Percentiles rank a stretch among this genome's conserved stretches.
These are phyloP conservation scores for Prillingera fragicola DNA, from an alignment of 1,284 basidiomycete species.

Conservation along the genomic window DNA sequence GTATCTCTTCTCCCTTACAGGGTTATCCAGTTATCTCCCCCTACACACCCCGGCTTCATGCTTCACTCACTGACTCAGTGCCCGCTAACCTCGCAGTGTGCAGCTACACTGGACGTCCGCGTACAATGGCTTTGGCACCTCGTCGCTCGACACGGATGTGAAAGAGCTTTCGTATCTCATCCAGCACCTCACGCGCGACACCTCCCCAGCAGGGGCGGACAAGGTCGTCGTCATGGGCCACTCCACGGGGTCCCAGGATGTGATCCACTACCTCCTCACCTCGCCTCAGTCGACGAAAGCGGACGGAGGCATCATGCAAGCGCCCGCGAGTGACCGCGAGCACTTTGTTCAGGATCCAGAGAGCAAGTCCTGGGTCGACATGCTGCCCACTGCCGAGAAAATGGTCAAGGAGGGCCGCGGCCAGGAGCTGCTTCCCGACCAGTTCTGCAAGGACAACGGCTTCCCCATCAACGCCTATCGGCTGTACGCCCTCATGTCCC, in stretches of 20 bases:
- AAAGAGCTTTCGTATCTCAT: conserved; percentile 38
- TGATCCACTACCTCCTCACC: conserved; percentile 41
- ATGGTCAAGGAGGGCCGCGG: conserved; percentile 31
- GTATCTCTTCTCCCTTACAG: too few species aligned
- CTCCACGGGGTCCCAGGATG: conserved; percentile 48
- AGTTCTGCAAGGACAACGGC: conserved; percentile 24
- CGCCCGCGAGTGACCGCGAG: conserved; percentile 45
- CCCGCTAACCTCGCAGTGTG: conserved; percentile 22
- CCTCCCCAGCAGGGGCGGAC: conserved; percentile 29
- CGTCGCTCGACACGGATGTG: conserved; percentile 36
- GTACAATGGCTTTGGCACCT: conserved; percentile 39
- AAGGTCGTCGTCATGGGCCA: conserved; percentile 44
- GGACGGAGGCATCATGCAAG: conserved; percentile 47
- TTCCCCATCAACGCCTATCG: conserved; percentile 38
- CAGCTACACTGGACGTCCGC: conserved; percentile 44
- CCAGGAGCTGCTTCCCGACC: conserved; percentile 24
- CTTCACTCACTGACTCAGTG: not conserved
- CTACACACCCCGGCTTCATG: too few species aligned
- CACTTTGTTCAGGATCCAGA: conserved; percentile 18
- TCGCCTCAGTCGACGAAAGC: conserved; percentile 17
- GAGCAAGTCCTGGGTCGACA: conserved; percentile 13
- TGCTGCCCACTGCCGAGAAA: conserved; percentile 22
- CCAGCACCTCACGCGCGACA: conserved; percentile 28
- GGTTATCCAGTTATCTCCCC: too few species aligned
- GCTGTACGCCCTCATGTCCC: conserved; percentile 30